These are phyloP conservation scores for Cladophialophora exuberans DNA, from an alignment of 2,329 filamentous ascomycete species.

Conservation along the genomic window DNA sequence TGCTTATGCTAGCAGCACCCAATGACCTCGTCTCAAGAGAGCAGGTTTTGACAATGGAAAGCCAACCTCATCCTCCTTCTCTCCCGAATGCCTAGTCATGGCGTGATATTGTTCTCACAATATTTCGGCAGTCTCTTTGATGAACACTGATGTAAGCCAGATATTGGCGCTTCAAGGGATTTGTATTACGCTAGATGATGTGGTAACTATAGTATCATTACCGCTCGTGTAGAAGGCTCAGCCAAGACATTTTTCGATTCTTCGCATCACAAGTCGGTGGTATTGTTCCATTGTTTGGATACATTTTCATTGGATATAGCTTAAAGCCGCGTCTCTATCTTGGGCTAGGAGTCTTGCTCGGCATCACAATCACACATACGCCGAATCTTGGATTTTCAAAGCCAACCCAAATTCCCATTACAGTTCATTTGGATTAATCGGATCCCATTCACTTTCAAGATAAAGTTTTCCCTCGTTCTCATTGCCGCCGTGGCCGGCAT, in stretches of 20 bases:
- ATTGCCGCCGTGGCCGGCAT: neutral
- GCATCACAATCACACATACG: neutral
- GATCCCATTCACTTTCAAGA: too few relatives aligned
- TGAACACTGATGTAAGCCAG: too few relatives aligned
- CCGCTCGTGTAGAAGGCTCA: neutral
- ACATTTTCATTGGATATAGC: neutral
- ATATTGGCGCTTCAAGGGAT: too few relatives aligned
- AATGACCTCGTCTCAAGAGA: neutral
- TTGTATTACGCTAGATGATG: too few relatives aligned
- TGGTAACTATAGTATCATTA: too few relatives aligned
- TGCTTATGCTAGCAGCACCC: neutral
- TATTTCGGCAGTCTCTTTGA: too few relatives aligned
- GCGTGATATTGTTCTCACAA: too few relatives aligned
- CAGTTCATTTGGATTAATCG: neutral
- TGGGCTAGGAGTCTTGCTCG: neutral
- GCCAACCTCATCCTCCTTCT: too few relatives aligned
- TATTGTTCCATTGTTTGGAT: neutral
- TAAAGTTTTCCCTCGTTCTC: constrained; percentile 1
- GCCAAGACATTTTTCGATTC: neutral
- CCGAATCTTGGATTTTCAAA: neutral
- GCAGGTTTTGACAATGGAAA: neutral
- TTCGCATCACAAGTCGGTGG: neutral
- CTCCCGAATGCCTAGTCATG: too few relatives aligned
- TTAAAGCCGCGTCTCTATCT: neutral
- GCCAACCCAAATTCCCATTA: neutral